These are phyloP conservation scores for Biscogniauxia mediterranea DNA, from an alignment of 2,329 filamentous ascomycete genomes.

Conservation along the genomic window DNA sequence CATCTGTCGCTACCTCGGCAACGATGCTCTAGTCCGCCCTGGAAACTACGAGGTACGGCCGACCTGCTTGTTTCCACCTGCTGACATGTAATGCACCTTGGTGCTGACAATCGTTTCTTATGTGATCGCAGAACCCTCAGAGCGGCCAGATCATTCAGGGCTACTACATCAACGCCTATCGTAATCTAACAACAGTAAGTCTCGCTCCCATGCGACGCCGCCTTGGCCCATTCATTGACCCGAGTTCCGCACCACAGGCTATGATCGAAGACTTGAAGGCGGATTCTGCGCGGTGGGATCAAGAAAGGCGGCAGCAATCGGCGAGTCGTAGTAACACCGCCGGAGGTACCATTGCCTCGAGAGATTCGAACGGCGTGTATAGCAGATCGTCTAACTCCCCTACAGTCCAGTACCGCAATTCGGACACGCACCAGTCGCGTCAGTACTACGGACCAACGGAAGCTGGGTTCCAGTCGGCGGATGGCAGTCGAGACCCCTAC, in stretches of 20 bases:
- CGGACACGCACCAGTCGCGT: conserved; percentile 46
- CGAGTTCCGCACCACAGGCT: conserved; percentile 41
- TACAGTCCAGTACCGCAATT: conserved; percentile 57
- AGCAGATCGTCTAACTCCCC: conserved; percentile 59
- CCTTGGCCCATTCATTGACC: conserved; percentile 16
- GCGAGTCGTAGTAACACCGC: conserved; percentile 48
- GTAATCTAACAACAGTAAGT: conserved; percentile 74
- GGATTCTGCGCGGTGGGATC: conserved; percentile 61
- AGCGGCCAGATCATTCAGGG: conserved; percentile 63
- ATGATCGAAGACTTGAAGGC: conserved; percentile 64
- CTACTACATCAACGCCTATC: conserved; percentile 77
- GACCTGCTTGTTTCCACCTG: conserved; percentile 15
- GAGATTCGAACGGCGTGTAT: conserved; percentile 46
- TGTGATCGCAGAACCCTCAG: conserved; percentile 46
- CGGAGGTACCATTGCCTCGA: conserved; percentile 58
- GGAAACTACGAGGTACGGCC: conserved; percentile 66
- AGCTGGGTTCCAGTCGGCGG: conserved; percentile 28
- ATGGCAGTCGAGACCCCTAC: conserved; percentile 33
- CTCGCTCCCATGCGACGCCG: background rate
- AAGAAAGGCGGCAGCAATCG: conserved; percentile 56
- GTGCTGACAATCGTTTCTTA: conserved; percentile 18
- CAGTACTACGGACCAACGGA: conserved; percentile 49
- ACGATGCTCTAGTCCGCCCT: conserved; percentile 76
- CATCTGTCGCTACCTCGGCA: conserved; percentile 80
- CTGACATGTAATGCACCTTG: conserved; percentile 7